Evolutionary conservation across 78 protist genomes (phyloP), one percentile per base, ranked within the genome.

Genomic region (Polysphondylium violaceum): DNA sequence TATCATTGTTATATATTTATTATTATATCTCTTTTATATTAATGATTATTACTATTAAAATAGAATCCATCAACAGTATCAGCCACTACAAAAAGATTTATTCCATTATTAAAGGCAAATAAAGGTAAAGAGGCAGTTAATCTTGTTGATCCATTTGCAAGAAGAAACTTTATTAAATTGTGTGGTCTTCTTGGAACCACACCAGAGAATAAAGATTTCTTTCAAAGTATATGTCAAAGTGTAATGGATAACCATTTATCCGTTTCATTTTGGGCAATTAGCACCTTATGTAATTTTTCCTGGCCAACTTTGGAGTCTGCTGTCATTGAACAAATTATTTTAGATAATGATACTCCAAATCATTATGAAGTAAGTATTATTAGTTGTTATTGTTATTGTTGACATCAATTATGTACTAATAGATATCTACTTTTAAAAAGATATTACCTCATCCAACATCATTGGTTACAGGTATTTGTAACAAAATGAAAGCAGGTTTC

Each of bases 111-210:
- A 38, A 83, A 83, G 25, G 91, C 91, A n/a, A 83, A 83, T 23
- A 83, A 69, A 43, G 91, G 91, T 1, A 83, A 83, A 43, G 91
- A 83, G 7, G 91, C 91, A 0, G 91, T 83, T 8, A n/a, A 61
- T 12, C 58, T 83, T 31, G 36, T 58, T 1, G 91, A 83, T n/a
- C 79, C 91, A 44, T 83, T 83, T 2, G 91, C 91, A 43, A 47
- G 91, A 35, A 51, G 91, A 41, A 55, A 61, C 29, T 83, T 83
- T 50, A 71, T 83, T 23, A 35, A 74, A 16, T 47, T 69, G 25
- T 67, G 79, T 69, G 79, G 91, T 8, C 55, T 47, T 61, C 40
- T 83, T n/a, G 91, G 65, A 1, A 1, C 56, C 4, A 17, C 58
- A 4, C 23, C 51, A 5, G 81, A 83, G n/a, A 59, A 27, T 43